A percentile compares a stretch with the other conserved stretches of the same genome.
phyloP scores from a whole-genome alignment of 257 asterid genomes.

The Solanum neorickii region DNA sequence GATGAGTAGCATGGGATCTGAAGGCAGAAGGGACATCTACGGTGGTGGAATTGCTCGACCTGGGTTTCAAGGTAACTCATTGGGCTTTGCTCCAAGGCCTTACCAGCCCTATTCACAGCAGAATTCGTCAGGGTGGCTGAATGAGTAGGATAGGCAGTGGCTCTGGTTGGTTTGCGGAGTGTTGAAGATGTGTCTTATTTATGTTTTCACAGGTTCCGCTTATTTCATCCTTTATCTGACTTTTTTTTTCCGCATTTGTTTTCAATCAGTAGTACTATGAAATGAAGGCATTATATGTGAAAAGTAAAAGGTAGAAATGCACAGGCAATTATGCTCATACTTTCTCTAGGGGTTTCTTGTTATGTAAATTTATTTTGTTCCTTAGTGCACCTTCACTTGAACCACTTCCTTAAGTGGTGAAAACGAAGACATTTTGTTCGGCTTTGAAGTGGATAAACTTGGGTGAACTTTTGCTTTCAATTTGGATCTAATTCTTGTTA shows the following conservation, averaged over 20 bases:
- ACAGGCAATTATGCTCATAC: not conserved
- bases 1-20: slow-evolving; percentile 9
- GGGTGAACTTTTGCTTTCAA: not conserved
- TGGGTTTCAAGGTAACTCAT: slow-evolving; percentile 5
- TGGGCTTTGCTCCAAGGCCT: slow-evolving; percentile 48
- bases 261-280: not conserved
- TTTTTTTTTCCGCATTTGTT: not conserved
- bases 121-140: slow-evolving; percentile 59
- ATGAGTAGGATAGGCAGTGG: slow-evolving; percentile 49
- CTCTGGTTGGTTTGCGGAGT: not conserved
- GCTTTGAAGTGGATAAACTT: not conserved
- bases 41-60: slow-evolving; percentile 11
- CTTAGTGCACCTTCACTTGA: not conserved
- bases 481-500: not conserved
- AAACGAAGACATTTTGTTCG: not conserved
- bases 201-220: not conserved
- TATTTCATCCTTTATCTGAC: not conserved
- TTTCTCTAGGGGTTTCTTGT: not conserved
- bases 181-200: not conserved
- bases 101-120: slow-evolving; percentile 24
- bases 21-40: slow-evolving; percentile 2
- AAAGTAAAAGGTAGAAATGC: not conserved
- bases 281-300: not conserved
- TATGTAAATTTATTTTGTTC: not conserved
- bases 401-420: not conserved